Conservation (phyloP, 129 eudicot genomes). For the Artemisia argyi region DNA sequence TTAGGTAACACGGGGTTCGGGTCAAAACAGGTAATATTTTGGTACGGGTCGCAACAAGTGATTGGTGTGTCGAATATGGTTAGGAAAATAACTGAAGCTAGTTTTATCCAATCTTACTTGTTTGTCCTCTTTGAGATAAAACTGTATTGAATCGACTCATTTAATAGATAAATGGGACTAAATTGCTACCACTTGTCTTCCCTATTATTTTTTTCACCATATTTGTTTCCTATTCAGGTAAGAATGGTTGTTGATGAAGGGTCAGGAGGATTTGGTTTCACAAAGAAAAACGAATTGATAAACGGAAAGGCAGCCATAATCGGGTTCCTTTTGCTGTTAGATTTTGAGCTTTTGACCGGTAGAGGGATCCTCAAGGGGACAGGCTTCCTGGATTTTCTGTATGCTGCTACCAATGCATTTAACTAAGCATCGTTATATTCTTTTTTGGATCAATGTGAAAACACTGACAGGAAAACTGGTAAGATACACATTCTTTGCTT, state of each 20-base stretch:
- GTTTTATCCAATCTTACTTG: too few species aligned
- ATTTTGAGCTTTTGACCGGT: constrained; percentile 90
- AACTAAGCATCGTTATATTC: constrained; percentile 22
- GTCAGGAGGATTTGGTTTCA: constrained; percentile 77
- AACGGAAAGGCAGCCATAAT: constrained; percentile 91
- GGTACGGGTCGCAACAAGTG: too few species aligned
- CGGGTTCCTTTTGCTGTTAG: constrained; percentile 81
- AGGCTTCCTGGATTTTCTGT: constrained; percentile 94
- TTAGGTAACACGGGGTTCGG: too few species aligned
- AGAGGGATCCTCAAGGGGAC: constrained; percentile 92
- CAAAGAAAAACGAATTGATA: constrained; percentile 66
- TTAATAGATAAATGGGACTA: too few species aligned
- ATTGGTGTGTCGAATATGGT: too few species aligned
- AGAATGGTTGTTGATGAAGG: constrained; percentile 89
- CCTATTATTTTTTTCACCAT: constrained; percentile 1
- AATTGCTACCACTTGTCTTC: too few species aligned
- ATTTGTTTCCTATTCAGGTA: constrained; percentile 50
- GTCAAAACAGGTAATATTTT: too few species aligned
- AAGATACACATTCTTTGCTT: constrained; percentile 25
- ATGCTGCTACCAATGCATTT: constrained; percentile 57
- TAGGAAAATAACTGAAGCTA: too few species aligned
- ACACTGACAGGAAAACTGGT: constrained; percentile 20
- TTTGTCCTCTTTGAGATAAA: too few species aligned
- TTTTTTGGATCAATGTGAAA: not conserved
- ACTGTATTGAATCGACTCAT: too few species aligned